A percentile compares a stretch with the other conserved stretches of the same genome.
Conservation (phyloP, 2,329 filamentous ascomycete genomes). For the Alternaria postmessia region DNA sequence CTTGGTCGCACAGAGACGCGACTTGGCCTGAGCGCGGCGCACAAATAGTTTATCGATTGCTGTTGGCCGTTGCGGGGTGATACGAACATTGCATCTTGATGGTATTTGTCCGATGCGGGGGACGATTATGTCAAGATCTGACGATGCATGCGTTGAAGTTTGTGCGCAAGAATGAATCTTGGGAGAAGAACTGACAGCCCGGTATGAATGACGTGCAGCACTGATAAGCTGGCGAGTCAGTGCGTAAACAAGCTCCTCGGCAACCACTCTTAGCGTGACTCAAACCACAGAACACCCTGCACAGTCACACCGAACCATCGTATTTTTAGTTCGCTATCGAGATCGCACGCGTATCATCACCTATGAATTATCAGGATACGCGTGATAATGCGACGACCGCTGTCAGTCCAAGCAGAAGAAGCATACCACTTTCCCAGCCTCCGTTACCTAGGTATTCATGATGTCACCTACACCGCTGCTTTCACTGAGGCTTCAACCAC, state of each 20-base stretch:
- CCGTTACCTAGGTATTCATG: not conserved
- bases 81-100: not conserved
- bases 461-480: not conserved
- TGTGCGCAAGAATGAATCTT: not conserved
- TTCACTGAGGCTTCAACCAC: constrained; percentile 4
- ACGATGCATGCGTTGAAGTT: not conserved
- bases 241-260: not conserved
- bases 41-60: constrained; percentile 8
- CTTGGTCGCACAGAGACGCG: not conserved
- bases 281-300: not conserved
- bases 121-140: not conserved
- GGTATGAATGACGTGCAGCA: not conserved
- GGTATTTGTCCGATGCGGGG: not conserved
- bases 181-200: not conserved
- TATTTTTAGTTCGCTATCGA: not conserved
- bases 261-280: not conserved
- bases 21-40: constrained; percentile 5
- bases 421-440: not conserved
- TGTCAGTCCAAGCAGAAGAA: not conserved
- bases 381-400: not conserved
- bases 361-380: not conserved
- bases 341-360: not conserved
- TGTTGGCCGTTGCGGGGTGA: not conserved
- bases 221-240: not conserved
- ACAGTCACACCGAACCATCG: not conserved